Conservation (phyloP, 108 stramenopile genomes). For the Conticribra weissflogii region DNA sequence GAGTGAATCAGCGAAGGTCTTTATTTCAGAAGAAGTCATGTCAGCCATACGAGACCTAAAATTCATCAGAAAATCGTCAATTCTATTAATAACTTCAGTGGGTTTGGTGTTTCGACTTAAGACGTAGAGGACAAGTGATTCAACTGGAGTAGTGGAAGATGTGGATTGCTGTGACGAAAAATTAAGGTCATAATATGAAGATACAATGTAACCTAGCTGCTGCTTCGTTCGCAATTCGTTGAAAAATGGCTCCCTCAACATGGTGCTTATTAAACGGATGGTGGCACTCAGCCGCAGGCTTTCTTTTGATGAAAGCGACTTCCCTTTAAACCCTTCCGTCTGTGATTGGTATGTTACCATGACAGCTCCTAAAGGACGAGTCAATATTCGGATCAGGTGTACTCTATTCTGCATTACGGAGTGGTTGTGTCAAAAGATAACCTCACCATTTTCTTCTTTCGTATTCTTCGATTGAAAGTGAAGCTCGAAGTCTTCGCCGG, state of each 20-base stretch:
- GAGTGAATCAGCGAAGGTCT: constrained; percentile 63
- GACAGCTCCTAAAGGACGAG: constrained; percentile 73
- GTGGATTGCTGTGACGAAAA: constrained; percentile 41
- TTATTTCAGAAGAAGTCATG: constrained; percentile 76
- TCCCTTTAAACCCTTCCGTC: constrained; percentile 72
- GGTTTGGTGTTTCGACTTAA: constrained; percentile 76
- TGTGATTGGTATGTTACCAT: constrained; percentile 75
- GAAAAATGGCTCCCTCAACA: constrained; percentile 86
- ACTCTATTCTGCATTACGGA: too few relatives aligned
- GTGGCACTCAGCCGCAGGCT: constrained; percentile 68
- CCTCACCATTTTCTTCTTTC: constrained; percentile 59
- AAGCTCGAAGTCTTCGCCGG: constrained; percentile 69
- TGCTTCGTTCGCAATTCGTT: constrained; percentile 85
- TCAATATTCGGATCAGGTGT: too few relatives aligned
- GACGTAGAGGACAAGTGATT: constrained; percentile 72
- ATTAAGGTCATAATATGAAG: constrained; percentile 70
- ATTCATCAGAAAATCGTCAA: constrained; percentile 76
- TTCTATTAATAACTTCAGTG: constrained; percentile 63
- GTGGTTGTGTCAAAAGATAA: too few relatives aligned
- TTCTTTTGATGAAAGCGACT: constrained; percentile 59
- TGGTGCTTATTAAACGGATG: constrained; percentile 75
- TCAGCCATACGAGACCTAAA: constrained; percentile 62
- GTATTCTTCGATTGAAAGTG: constrained; percentile 81
- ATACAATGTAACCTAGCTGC: constrained; percentile 80
- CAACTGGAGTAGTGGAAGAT: constrained; percentile 53